Conservation (phyloP, 164 flowering plant species). For the Malania oleifera region DNA sequence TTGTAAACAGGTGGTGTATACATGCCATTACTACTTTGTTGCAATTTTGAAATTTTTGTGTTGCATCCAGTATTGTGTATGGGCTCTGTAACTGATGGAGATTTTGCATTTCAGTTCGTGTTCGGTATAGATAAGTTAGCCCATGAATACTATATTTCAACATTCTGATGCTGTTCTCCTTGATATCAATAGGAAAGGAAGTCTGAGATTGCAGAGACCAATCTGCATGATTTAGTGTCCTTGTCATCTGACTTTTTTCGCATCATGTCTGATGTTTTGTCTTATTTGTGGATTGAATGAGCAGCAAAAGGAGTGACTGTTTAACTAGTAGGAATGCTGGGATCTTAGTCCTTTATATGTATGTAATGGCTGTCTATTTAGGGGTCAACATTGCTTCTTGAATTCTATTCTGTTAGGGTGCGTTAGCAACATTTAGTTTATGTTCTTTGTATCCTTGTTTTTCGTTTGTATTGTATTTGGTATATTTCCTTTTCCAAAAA, state of each 20-base stretch:
- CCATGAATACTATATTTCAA: not conserved
- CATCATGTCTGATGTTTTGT: too few relatives aligned
- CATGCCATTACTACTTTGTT: not conserved
- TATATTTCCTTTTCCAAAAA: too few relatives aligned
- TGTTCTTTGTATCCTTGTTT: not conserved
- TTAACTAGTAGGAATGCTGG: too few relatives aligned
- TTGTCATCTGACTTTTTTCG: too few relatives aligned
- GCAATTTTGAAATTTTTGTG: not conserved
- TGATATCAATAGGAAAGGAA: not conserved
- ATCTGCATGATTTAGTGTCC: too few relatives aligned
- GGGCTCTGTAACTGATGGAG: not conserved
- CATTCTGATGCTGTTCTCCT: not conserved
- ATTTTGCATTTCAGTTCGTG: not conserved
- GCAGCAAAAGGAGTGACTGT: too few relatives aligned
- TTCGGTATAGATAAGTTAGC: not conserved
- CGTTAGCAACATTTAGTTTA: too few relatives aligned
- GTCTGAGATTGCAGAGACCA: too few relatives aligned
- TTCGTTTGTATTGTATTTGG: too few relatives aligned
- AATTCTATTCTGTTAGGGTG: not conserved
- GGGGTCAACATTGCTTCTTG: not conserved
- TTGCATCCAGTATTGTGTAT: too few relatives aligned
- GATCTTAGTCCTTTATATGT: too few relatives aligned
- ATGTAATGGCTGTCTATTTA: not conserved
- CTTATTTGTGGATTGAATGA: too few relatives aligned
- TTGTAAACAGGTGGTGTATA: constrained; percentile 81